Evolutionary conservation across 192 early-diverging fungal genomes (phyloP), one percentile per base, ranked within the genome.

Genomic region (Umbelopsis ramanniana): DNA sequence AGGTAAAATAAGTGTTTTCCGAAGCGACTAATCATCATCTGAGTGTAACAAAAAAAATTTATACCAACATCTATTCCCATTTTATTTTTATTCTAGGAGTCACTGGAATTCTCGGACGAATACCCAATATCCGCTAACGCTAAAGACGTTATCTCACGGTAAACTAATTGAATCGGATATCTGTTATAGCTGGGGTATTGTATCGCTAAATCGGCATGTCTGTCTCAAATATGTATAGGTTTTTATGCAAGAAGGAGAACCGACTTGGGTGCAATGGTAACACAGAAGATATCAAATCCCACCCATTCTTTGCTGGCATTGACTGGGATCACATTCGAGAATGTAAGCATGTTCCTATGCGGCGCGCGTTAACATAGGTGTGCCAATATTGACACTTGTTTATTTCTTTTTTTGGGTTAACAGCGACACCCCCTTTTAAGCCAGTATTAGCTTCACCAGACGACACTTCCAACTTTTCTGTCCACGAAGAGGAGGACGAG

Each of bases 401-500:
- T 29, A 29, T 43, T 43, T 43, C 11, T 12, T 43, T 11, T 4
- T 43, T 43, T 43, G 40, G 40, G 40, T 4, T 4, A 12, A 12
- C 40, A 74, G 82, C 76, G 15, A 87, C 76, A 19, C 92, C 96
- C 17, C 96, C 96, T 15, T 97, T 95, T 84, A 76, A 95, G 4
- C 96, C 96, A 24, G 83, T 91, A n/a, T 85, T 96, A n/a, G 88
- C 83, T 69, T 87, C 94, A 19, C 89, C 92, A 22, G 92, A 94
- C 37, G 96, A 97, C 73, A 97, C 94, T 0, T 89, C 90, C 45
- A 95, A 95, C 76, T 97, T 97, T 84, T 87, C 91, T 67, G 88
- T 91, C 66, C 86, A 90, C 54, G 93, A 94, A 60, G 93, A 94
- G 22, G 81, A 89, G 66, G 89, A 83, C 23, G 82, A 85, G 37